These are phyloP conservation scores for Artemisia argyi DNA, from an alignment of 129 eudicot genomes.

Conservation along the genomic window DNA sequence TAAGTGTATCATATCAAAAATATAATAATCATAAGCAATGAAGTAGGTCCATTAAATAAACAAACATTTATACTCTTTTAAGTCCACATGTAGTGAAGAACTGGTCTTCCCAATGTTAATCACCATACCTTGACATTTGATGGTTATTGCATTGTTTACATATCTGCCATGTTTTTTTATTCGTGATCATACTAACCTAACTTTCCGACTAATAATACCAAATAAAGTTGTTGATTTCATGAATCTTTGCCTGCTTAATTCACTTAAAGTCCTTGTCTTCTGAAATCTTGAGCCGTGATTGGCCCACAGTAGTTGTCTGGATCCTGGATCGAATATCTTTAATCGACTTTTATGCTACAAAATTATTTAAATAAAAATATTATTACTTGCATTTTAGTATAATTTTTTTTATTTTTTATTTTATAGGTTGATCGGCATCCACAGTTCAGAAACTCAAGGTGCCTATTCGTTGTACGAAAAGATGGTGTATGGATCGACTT, in stretches of 20 bases:
- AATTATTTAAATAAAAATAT: background rate
- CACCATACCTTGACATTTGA: constrained; percentile 33
- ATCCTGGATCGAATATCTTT: constrained; percentile 10
- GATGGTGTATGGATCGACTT: constrained; percentile 98
- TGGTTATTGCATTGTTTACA: constrained; percentile 5
- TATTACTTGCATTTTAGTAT: background rate
- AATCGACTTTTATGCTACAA: constrained; percentile 6
- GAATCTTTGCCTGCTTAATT: constrained; percentile 11
- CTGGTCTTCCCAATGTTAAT: constrained; percentile 24
- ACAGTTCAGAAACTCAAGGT: constrained; percentile 64
- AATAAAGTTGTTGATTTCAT: constrained; percentile 33
- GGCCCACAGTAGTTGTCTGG: constrained; percentile 44
- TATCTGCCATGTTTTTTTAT: constrained; percentile 30
- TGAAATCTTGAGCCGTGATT: constrained; percentile 27
- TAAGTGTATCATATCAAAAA: too few species aligned
- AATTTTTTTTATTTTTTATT: background rate
- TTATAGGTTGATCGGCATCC: constrained; percentile 95
- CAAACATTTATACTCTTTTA: constrained; percentile 22
- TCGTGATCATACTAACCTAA: constrained; percentile 1
- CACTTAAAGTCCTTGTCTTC: constrained; percentile 30
- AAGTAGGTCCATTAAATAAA: constrained; percentile 12
- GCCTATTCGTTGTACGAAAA: constrained; percentile 81
- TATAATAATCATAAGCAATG: too few species aligned
- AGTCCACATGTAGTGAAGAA: constrained; percentile 35
- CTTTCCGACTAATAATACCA: constrained; percentile 5